Evolutionary conservation across 345 rosid species (phyloP), one percentile per base, ranked within the genome.

Genomic region (Bruguiera sexangula): DNA sequence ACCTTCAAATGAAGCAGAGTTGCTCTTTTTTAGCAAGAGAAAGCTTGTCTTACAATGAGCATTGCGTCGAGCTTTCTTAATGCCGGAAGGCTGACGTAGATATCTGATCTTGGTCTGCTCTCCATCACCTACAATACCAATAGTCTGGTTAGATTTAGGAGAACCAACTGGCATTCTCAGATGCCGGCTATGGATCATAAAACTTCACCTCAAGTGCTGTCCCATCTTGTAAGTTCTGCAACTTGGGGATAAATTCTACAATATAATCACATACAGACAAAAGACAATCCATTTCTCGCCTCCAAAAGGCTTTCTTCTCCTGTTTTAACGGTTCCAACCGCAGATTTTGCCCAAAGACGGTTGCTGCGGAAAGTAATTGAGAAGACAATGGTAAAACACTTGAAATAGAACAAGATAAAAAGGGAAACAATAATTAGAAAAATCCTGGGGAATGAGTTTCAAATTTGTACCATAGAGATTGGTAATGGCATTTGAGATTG

Each of bases 401-500:
- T 21, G 24, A 6, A 54, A 54, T 24, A 54, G 24, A 8, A 34
- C 7, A 34, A 34, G 37, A 7, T 7, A 34, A 34, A 21, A 5
- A 24, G 20, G 36, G 57, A 46, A 26, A 4, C 2, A 29, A 62
- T 31, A 55, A 30, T 43, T 8, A n/a, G 31, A 5, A 32, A 34
- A 6, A 10, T 18, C 16, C 20, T 19, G 10, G 43, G 27, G 26
- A 20, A 32, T 10, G 30, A 15, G n/a, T 21, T 31, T 30, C 56
- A 16, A n/a, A 11, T 37, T 51, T n/a, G 39, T 88, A 94, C 98
- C 98, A 59, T 91, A 94, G 56, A 94, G 96, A 83, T 94, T 94
- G 60, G 98, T 91, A 29, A 94, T 85, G 75, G 98, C 73, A 75
- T 94, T 94, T 48, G 97, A 94, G 85, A 94, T 91, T 26, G 98